A percentile compares a stretch with the other conserved stretches of the same genome.
phyloP scores from a whole-genome alignment of 2,329 filamentous ascomycete genomes.

The Pseudogymnoascus sp. region DNA sequence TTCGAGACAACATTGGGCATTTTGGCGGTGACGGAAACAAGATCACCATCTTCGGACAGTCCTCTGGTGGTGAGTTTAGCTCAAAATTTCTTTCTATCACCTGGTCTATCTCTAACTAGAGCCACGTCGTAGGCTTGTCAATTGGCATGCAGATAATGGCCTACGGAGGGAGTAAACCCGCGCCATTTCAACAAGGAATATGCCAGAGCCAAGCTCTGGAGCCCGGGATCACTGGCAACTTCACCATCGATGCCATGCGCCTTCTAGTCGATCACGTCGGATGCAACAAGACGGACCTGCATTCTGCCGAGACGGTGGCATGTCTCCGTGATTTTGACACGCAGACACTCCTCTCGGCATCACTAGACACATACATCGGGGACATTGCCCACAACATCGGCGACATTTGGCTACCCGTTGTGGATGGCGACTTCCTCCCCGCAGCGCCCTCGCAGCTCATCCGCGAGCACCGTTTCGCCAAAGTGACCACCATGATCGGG shows the following conservation, averaged over 20 bases:
- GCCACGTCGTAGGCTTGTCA: constrained; percentile 29
- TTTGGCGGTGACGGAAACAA: constrained; percentile 51
- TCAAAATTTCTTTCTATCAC: constrained; percentile 15
- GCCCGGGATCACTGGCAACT: constrained; percentile 40
- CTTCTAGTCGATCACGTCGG: constrained; percentile 34
- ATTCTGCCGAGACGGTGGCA: constrained; percentile 35
- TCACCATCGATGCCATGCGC: constrained; percentile 39
- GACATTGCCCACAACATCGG: constrained; percentile 40
- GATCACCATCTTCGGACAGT: constrained; percentile 53
- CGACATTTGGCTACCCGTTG: constrained; percentile 38
- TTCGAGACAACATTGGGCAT: constrained; percentile 45
- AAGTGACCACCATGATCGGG: constrained; percentile 15
- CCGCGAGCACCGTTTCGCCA: constrained; percentile 10
- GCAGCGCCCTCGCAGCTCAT: constrained; percentile 11
- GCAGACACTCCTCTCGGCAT: constrained; percentile 35
- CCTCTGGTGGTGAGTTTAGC: constrained; percentile 47
- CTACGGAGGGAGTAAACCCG: constrained; percentile 36
- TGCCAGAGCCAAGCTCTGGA: constrained; percentile 42
- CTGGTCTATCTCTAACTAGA: constrained; percentile 34
- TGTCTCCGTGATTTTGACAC: constrained; percentile 40
- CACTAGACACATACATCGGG: constrained; percentile 33
- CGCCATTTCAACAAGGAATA: constrained; percentile 39
- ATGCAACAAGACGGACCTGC: constrained; percentile 35
- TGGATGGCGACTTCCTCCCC: constrained; percentile 15
- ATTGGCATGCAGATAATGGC: constrained; percentile 42